A percentile compares a stretch with the other conserved stretches of the same genome.
These are phyloP conservation scores for Entomortierella parvispora DNA, from an alignment of 192 early-diverging fungal genomes.

Conservation along the genomic window DNA sequence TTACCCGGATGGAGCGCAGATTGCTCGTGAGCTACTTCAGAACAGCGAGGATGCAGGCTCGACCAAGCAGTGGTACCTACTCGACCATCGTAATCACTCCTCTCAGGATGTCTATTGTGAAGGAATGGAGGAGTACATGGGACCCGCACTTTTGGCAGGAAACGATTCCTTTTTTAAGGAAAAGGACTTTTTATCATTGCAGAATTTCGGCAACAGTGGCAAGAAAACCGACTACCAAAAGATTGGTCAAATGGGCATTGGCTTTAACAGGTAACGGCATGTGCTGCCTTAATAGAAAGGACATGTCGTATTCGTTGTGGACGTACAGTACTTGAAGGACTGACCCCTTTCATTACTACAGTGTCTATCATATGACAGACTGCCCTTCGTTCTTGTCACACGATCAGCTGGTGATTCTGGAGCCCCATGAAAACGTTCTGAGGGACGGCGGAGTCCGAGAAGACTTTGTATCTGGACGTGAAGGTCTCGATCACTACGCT, in stretches of 20 bases:
- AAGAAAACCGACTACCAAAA: constrained; percentile 30
- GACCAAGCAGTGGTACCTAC: constrained; percentile 38
- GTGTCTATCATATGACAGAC: constrained; percentile 55
- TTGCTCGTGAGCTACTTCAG: constrained; percentile 47
- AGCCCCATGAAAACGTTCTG: constrained; percentile 44
- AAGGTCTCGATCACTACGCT: not conserved
- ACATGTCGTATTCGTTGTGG: too few species aligned
- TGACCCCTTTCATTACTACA: not conserved
- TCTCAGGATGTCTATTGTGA: constrained; percentile 7
- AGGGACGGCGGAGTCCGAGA: constrained; percentile 16
- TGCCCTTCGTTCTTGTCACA: constrained; percentile 45
- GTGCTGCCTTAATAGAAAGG: not conserved
- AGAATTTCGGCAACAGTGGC: constrained; percentile 17
- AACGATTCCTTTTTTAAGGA: constrained; percentile 34
- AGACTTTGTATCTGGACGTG: constrained; percentile 9
- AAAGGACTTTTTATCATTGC: constrained; percentile 28
- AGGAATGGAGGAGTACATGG: constrained; percentile 28
- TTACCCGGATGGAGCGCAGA: constrained; percentile 56
- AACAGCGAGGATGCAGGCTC: constrained; percentile 44
- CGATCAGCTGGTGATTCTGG: constrained; percentile 42
- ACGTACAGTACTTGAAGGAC: not conserved
- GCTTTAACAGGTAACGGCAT: constrained; percentile 37
- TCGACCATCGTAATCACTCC: constrained; percentile 39
- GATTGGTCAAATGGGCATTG: constrained; percentile 51
- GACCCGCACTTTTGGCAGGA: constrained; percentile 37